These are phyloP conservation scores for Syncephalastrum monosporum DNA, from an alignment of 371 early-diverging fungal genomes.

Conservation along the genomic window DNA sequence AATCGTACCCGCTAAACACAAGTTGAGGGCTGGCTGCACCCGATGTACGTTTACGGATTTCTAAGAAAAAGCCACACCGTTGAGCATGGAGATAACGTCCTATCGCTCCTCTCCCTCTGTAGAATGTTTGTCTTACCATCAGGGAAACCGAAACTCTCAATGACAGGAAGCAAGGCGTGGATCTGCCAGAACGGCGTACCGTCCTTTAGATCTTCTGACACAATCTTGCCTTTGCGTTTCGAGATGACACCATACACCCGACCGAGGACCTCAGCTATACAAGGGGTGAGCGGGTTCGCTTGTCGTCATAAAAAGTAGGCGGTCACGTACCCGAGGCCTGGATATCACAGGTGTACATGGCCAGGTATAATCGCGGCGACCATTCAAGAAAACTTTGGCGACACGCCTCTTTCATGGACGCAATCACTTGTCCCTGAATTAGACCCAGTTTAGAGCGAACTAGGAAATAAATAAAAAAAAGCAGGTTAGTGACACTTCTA, in stretches of 20 bases:
- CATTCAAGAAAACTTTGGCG: constrained; percentile 84
- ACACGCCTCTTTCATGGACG: constrained; percentile 83
- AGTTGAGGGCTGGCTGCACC: constrained; percentile 96
- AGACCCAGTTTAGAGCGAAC: constrained; percentile 55
- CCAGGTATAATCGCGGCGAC: constrained; percentile 93
- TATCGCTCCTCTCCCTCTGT: no score
- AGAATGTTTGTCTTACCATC: constrained; percentile 61
- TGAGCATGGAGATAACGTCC: neutral
- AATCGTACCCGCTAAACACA: constrained; percentile 76
- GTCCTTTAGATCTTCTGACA: constrained; percentile 93
- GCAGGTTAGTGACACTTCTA: no score
- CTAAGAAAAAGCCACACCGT: constrained; percentile 31
- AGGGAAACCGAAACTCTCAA: constrained; percentile 98
- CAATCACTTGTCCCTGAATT: constrained; percentile 85
- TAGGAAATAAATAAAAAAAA: constrained; percentile 8
- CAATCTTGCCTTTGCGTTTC: constrained; percentile 82
- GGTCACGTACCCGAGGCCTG: constrained; percentile 73
- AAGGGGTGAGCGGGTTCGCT: neutral
- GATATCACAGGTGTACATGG: constrained; percentile 95
- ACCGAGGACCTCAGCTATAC: constrained; percentile 86
- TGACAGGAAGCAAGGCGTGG: constrained; percentile 90
- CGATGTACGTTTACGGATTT: constrained; percentile 90
- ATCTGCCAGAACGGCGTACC: constrained; percentile 96
- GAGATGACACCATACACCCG: constrained; percentile 93
- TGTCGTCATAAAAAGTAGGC: neutral